These are phyloP conservation scores for Babesia sp. DNA, from an alignment of 169 alveolate species.

Conservation along the genomic window DNA sequence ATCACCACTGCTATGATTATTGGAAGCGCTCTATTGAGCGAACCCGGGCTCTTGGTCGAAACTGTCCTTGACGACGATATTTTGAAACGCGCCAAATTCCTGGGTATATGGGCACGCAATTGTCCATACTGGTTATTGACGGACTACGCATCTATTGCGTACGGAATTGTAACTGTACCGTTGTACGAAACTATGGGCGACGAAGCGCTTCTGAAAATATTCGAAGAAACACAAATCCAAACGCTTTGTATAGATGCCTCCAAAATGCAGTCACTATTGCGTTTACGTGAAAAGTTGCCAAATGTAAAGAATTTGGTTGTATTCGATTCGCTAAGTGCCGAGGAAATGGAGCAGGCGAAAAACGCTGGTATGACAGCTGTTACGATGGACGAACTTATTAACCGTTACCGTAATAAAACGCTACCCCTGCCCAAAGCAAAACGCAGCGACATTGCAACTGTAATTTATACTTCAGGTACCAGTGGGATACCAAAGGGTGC, in stretches of 20 bases:
- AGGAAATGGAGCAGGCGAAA: slow-evolving; percentile 18
- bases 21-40: slow-evolving; percentile 56
- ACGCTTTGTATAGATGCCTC: slow-evolving; percentile 72
- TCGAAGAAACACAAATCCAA: slow-evolving; percentile 65
- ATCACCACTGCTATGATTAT: slow-evolving; percentile 28
- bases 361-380: neutral
- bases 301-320: slow-evolving; percentile 56
- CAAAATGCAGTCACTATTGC: slow-evolving; percentile 55
- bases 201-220: slow-evolving; percentile 49
- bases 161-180: slow-evolving; percentile 74
- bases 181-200: slow-evolving; percentile 78
- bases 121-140: slow-evolving; percentile 76
- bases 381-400: slow-evolving; percentile 50
- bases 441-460: slow-evolving; percentile 52
- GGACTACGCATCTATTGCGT: slow-evolving; percentile 74
- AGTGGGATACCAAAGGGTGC: slow-evolving; percentile 96
- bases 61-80: slow-evolving; percentile 13
- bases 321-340: slow-evolving; percentile 54
- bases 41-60: slow-evolving; percentile 26
- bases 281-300: slow-evolving; percentile 29
- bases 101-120: slow-evolving; percentile 78
- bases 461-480: slow-evolving; percentile 90
- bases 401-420: slow-evolving; percentile 22
- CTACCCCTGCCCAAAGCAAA: slow-evolving; percentile 33
- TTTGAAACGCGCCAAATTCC: slow-evolving; percentile 48